Percentiles rank a stretch among this genome's conserved stretches.
phyloP scores from a whole-genome alignment of 1,284 basidiomycete genomes.

The Hymenochaete sp. region DNA sequence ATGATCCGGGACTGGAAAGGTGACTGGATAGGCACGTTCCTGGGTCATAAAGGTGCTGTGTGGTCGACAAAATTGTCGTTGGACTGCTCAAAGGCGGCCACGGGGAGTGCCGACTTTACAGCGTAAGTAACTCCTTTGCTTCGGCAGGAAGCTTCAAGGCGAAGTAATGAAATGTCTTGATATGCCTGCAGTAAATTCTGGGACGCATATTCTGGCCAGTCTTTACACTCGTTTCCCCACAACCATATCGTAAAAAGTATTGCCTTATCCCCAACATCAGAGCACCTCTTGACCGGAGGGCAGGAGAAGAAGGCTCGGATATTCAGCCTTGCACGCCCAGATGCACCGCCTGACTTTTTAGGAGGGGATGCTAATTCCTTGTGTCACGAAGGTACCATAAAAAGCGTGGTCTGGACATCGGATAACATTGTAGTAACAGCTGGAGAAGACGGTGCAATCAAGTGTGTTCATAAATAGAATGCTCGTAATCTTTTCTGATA shows the following conservation, averaged over 20 bases:
- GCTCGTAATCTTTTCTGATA: no score
- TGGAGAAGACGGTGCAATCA: conserved; percentile 85
- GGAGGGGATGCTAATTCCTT: conserved; percentile 43
- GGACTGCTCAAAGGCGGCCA: conserved; percentile 80
- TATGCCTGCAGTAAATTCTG: conserved; percentile 81
- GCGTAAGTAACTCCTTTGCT: conserved; percentile 53
- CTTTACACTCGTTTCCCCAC: conserved; percentile 90
- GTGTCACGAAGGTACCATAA: conserved; percentile 84
- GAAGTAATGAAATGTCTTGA: not conserved
- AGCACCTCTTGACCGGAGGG: conserved; percentile 82
- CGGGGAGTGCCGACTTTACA: conserved; percentile 95
- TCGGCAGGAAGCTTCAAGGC: not conserved
- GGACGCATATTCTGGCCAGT: conserved; percentile 88
- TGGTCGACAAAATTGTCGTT: conserved; percentile 94
- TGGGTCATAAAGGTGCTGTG: conserved; percentile 98
- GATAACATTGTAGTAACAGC: conserved; percentile 82
- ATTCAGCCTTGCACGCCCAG: conserved; percentile 81
- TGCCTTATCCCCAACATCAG: conserved; percentile 64
- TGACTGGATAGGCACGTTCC: conserved; percentile 98
- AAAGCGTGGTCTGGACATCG: conserved; percentile 89
- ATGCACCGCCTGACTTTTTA: conserved; percentile 80
- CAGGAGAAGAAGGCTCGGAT: conserved; percentile 97
- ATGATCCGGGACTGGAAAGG: conserved; percentile 96
- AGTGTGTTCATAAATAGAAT: conserved; percentile 42
- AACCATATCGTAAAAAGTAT: conserved; percentile 97